phyloP scores from a whole-genome alignment of 257 asterid genomes.

The Phtheirospermum japonicum region DNA sequence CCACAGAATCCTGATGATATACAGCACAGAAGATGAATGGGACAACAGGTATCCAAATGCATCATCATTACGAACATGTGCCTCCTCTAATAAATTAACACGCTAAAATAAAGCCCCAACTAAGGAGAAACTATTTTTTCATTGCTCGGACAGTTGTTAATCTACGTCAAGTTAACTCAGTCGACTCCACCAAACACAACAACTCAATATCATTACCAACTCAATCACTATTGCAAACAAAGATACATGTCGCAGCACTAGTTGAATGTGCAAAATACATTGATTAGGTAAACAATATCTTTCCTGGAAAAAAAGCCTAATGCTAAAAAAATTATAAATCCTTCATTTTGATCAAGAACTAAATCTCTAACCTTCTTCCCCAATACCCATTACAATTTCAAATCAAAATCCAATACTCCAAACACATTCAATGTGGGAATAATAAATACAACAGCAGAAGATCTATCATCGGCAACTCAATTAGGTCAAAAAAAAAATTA shows the following conservation, averaged over 20 bases:
- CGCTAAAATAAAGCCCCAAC: slow-evolving; percentile 18
- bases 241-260: not conserved
- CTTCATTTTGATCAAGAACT: not conserved
- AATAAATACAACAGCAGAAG: slow-evolving; percentile 1
- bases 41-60: not conserved
- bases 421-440: not conserved
- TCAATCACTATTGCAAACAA: not conserved
- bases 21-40: not conserved
- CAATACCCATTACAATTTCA: slow-evolving; percentile 1
- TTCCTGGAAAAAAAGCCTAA: not conserved
- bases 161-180: not conserved
- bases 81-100: slow-evolving; percentile 8
- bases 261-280: slow-evolving; percentile 1
- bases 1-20: no score
- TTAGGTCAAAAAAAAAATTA: slow-evolving; percentile 27
- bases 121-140: not conserved
- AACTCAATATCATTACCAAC: not conserved
- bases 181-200: not conserved
- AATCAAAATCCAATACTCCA: not conserved
- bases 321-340: not conserved
- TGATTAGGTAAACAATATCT: not conserved
- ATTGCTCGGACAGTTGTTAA: not conserved
- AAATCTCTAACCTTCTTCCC: slow-evolving; percentile 10
- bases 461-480: not conserved
- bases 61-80: not conserved